phyloP scores from a whole-genome alignment of 306 rosid genomes.

The Quercus robur region DNA sequence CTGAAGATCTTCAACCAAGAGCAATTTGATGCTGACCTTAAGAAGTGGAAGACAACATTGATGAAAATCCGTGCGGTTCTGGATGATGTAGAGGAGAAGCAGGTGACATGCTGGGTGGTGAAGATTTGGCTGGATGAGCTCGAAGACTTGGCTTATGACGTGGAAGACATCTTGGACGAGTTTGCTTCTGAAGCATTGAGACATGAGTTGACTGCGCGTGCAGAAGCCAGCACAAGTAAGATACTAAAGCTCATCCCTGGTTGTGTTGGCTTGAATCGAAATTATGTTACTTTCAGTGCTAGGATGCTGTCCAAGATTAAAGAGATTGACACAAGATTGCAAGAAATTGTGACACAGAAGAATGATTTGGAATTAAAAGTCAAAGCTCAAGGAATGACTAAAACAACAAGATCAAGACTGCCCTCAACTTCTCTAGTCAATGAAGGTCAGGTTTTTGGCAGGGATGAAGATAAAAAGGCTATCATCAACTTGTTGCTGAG shows the following conservation, averaged over 20 bases:
- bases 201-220: background rate
- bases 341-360: no score
- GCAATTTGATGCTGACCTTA: background rate
- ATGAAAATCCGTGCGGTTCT: background rate
- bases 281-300: background rate
- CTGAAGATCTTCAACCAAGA: background rate
- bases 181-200: background rate
- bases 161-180: constrained; percentile 24
- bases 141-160: constrained; percentile 3
- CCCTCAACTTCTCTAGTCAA: background rate
- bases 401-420: background rate
- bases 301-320: background rate
- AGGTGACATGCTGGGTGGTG: background rate
- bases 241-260: background rate
- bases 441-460: background rate
- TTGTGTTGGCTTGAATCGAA: background rate
- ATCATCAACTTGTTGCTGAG: no score
- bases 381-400: background rate
- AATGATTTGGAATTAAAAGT: background rate
- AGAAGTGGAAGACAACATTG: background rate
- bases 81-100: background rate
- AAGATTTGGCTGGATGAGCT: constrained; percentile 12
- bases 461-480: no score
- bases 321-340: no score
- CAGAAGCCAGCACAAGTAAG: background rate